Conservation (phyloP, 495 filamentous ascomycete species). For the Astrothelium macrocarpum region DNA sequence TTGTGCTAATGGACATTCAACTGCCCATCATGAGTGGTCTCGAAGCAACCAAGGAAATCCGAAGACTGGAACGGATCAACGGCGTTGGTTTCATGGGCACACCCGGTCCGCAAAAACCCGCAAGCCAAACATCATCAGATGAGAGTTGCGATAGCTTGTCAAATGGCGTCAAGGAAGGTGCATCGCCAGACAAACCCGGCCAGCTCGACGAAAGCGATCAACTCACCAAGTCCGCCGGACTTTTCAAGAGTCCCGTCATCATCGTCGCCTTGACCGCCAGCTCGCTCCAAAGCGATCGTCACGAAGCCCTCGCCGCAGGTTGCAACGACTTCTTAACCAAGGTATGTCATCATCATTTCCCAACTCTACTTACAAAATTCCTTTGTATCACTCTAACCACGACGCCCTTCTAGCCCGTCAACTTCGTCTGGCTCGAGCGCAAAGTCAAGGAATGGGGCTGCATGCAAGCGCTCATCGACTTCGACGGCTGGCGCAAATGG, state of each 20-base stretch:
- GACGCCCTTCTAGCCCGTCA: conserved; percentile 60
- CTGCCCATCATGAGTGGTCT: conserved; percentile 94
- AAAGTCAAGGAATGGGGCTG: conserved; percentile 99
- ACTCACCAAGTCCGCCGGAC: conserved; percentile 17
- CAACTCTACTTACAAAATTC: conserved; percentile 8
- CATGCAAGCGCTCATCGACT: conserved; percentile 98
- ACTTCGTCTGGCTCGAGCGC: conserved; percentile 92
- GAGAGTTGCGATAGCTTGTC: conserved; percentile 8
- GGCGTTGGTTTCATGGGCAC: conserved; percentile 69
- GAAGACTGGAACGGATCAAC: conserved; percentile 79
- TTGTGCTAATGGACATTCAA: conserved; percentile 98
- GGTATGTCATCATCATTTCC: conserved; percentile 42
- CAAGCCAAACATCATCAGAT: conserved; percentile 8
- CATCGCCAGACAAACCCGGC: conserved; percentile 43
- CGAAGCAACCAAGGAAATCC: conserved; percentile 94
- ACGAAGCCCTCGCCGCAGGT: conserved; percentile 88
- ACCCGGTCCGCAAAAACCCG: conserved; percentile 23
- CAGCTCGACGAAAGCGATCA: conserved; percentile 5
- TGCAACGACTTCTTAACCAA: conserved; percentile 99
- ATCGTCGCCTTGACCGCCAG: conserved; percentile 95
- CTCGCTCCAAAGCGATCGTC: conserved; percentile 84
- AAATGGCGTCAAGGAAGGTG: conserved; percentile 9
- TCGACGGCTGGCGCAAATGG: conserved; percentile 97
- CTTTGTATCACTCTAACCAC: conserved; percentile 14
- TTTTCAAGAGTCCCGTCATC: conserved; percentile 95